Evolutionary conservation across 306 rosid species (phyloP), one percentile per base, ranked within the genome.

Genomic region (Sicyos baderoa): DNA sequence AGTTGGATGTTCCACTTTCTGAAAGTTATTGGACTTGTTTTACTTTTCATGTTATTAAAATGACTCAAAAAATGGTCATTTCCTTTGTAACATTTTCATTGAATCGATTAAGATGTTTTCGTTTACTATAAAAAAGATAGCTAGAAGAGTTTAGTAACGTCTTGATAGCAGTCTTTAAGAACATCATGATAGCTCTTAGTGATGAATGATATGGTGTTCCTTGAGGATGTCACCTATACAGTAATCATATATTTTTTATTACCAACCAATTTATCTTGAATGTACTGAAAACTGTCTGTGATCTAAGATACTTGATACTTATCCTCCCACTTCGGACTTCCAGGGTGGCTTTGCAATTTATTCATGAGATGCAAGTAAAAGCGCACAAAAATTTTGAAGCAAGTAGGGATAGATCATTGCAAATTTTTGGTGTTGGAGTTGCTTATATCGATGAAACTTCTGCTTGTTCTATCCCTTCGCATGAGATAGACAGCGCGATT

Each of bases 381-480:
- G 86, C 96, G 2, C 89, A 76, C 73, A 87, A 81, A 87, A 92
- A 89, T 77, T 89, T 86, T 56, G 96, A 92, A 23, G 98, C 98
- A 0, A 81, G 96, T 79, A 86, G 88, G 75, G 96, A 92, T 79
- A 83, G 91, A 68, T 86, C 98, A 2, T 74, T 92, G 71, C 95
- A 89, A 0, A 95, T 92, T 18, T 92, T 92, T 74, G 86, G 89
- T 19, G 98, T 92, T 71, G 98, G 96, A 64, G 93, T 92, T 62
- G 93, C 88, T 14, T 86, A 82, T 78, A 71, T 92, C 48, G 95
- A 92, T 58, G 98, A 92, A 75, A 82, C 82, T 19, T 64, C 80
- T 42, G 73, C 80, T 74, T 74, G 73, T 48, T 69, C 91, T 4
- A 60, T 82, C 77, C 82, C 85, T n/a, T 75, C 82, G 18, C 19